These are phyloP conservation scores for Cinnamomum micranthum DNA, from an alignment of 164 flowering plant genomes.

Conservation along the genomic window DNA sequence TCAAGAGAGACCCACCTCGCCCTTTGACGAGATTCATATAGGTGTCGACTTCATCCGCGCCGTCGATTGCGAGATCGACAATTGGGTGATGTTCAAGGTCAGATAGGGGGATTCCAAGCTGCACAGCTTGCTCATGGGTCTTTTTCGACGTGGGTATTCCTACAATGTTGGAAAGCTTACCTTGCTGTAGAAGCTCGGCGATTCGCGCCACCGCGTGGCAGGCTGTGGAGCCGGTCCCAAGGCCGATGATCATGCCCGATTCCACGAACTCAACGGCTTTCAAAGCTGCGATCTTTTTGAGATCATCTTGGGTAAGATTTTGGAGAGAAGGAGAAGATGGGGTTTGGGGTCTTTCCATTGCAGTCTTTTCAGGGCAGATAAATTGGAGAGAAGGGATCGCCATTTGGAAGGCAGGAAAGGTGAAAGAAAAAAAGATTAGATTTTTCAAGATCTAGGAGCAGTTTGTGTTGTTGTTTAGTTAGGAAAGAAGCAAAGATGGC, in stretches of 20 bases:
- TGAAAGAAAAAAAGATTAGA: not conserved
- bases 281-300: conserved; percentile 77
- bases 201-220: conserved; percentile 63
- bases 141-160: conserved; percentile 84
- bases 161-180: conserved; percentile 60
- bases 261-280: conserved; percentile 82
- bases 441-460: not conserved
- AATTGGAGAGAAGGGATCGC: conserved; percentile 42
- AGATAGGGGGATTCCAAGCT: conserved; percentile 75
- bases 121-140: conserved; percentile 69
- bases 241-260: conserved; percentile 86
- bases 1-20: conserved; percentile 76
- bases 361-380: conserved; percentile 18
- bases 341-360: conserved; percentile 24
- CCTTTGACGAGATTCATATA: conserved; percentile 76
- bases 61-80: conserved; percentile 82
- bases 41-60: conserved; percentile 93
- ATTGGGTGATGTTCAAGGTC: conserved; percentile 67
- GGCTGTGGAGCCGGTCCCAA: conserved; percentile 94
- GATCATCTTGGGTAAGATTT: conserved; percentile 60
- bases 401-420: conserved; percentile 21
- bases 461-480: no score
- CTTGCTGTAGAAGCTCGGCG: conserved; percentile 58
- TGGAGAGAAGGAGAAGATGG: conserved; percentile 25
- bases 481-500: not conserved